A percentile compares a stretch with the other conserved stretches of the same genome.
Evolutionary conservation across 73 alveolate species (phyloP).

Genomic region (Paramecium sexaurelia): DNA sequence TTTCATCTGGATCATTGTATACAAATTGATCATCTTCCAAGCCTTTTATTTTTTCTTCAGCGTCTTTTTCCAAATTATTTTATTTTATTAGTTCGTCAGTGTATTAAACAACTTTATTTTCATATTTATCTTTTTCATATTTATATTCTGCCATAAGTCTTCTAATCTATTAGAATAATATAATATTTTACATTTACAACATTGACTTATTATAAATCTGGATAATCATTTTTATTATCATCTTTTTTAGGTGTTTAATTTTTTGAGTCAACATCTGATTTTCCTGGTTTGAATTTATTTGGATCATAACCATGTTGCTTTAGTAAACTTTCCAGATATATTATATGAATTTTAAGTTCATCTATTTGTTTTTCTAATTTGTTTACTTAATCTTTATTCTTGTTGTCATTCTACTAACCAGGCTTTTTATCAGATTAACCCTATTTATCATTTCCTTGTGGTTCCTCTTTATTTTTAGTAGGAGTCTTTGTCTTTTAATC

Average conservation of each 20-base stretch:
- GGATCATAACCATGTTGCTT: slow-evolving; percentile 14
- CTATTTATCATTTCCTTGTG: not conserved
- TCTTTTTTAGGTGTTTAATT: not conserved
- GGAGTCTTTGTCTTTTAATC: not conserved
- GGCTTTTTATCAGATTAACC: not conserved
- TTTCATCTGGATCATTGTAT: not conserved
- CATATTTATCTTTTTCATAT: slow-evolving; percentile 12
- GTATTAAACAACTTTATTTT: not conserved
- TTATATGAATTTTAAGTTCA: not conserved
- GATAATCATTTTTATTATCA: not conserved
- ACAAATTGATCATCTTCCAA: not conserved
- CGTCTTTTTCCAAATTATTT: not conserved
- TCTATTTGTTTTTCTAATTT: not conserved
- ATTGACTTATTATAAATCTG: not conserved
- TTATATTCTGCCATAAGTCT: slow-evolving; percentile 47
- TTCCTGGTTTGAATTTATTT: slow-evolving; percentile 4
- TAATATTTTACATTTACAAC: not conserved
- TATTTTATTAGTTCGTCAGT: not conserved
- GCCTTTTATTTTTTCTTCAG: not conserved
- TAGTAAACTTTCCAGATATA: not conserved
- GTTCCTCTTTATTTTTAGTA: not conserved
- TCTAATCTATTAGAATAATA: not conserved
- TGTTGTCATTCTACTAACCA: not conserved
- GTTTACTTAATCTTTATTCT: not conserved
- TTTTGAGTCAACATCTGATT: not conserved